Evolutionary conservation across 1,284 basidiomycete species (phyloP).

Genomic region (Exobasidium cylindrosporum): DNA sequence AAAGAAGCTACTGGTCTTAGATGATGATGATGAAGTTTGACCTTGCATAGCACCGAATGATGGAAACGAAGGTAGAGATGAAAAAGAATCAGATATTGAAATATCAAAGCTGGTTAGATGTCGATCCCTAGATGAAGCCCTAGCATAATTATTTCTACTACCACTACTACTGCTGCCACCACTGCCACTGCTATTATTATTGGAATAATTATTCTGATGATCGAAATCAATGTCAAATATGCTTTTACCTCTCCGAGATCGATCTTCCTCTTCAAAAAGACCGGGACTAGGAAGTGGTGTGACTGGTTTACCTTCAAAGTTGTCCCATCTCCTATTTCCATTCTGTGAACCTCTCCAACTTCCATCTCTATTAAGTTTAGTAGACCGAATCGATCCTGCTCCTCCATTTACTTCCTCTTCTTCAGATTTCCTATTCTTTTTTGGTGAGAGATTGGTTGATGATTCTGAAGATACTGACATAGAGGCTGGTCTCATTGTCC

Average conservation of each 20-base stretch:
- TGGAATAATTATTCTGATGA: background rate
- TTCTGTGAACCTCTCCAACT: background rate
- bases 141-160: background rate
- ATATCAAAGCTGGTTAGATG: background rate
- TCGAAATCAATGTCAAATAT: background rate
- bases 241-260: background rate
- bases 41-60: background rate
- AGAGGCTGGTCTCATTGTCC: background rate
- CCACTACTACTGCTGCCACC: no score
- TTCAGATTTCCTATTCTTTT: background rate
- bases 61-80: background rate
- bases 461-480: background rate
- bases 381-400: background rate
- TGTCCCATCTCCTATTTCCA: constrained; percentile 32
- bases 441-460: background rate
- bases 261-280: background rate
- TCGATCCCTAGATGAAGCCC: background rate
- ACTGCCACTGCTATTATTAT: no score
- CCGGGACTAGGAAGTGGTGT: constrained; percentile 46
- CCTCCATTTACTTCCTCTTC: no score
- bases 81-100: background rate
- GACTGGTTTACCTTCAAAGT: constrained; percentile 50
- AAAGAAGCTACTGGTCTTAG: constrained; percentile 45
- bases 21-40: constrained; percentile 10
- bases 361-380: background rate